phyloP scores from a whole-genome alignment of 352 stramenopile genomes.

The Pythium vanterpoolii region DNA sequence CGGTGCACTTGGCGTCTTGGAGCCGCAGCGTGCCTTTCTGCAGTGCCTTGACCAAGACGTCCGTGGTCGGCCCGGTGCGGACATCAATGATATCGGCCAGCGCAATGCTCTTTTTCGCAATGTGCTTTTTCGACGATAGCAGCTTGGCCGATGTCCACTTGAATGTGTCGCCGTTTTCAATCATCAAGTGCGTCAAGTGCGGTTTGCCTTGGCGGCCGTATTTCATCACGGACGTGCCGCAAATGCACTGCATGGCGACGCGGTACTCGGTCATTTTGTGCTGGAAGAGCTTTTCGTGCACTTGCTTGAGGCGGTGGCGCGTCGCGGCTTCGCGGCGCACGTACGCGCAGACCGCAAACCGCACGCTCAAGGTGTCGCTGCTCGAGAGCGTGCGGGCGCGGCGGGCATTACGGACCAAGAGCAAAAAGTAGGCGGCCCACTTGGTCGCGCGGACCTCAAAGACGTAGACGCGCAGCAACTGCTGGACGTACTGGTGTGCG shows the following conservation, averaged over 20 bases:
- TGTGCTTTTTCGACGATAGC: slow-evolving; percentile 25
- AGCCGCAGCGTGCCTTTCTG: slow-evolving; percentile 64
- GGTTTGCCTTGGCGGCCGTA: slow-evolving; percentile 80
- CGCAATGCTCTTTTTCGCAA: slow-evolving; percentile 52
- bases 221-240: slow-evolving; percentile 67
- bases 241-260: slow-evolving; percentile 77
- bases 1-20: slow-evolving; percentile 62
- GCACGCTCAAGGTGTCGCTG: slow-evolving; percentile 43
- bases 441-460: slow-evolving; percentile 81
- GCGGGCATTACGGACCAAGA: slow-evolving; percentile 43
- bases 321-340: slow-evolving; percentile 44
- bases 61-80: slow-evolving; percentile 50
- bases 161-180: slow-evolving; percentile 77
- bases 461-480: slow-evolving; percentile 43
- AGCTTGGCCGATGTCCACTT: slow-evolving; percentile 76
- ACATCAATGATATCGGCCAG: slow-evolving; percentile 59
- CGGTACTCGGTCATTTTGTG: slow-evolving; percentile 85
- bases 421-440: slow-evolving; percentile 75
- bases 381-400: slow-evolving; percentile 27
- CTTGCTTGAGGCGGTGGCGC: slow-evolving; percentile 40
- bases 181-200: slow-evolving; percentile 63
- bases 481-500: slow-evolving; percentile 32
- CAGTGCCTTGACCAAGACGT: slow-evolving; percentile 59
- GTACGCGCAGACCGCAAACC: slow-evolving; percentile 58
- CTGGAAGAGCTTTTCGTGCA: slow-evolving; percentile 49